Evolutionary conservation across 148 eudicot genomes (phyloP).

Genomic region (Rhododendron griersonianum): DNA sequence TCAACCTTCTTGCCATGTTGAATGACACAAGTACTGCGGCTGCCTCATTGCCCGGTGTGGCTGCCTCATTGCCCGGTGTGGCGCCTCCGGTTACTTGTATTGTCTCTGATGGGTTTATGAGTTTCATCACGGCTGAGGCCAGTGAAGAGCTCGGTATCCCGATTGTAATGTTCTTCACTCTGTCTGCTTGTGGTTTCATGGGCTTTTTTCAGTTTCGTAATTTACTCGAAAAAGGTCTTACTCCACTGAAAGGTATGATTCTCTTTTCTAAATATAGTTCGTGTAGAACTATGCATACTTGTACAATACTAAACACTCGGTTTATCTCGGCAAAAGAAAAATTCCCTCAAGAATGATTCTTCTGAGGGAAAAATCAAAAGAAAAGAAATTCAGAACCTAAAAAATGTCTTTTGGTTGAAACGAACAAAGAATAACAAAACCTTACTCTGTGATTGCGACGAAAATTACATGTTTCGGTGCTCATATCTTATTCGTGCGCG

Average conservation of each 20-base stretch:
- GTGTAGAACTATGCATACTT: not conserved
- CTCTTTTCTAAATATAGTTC: not conserved
- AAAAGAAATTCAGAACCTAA: not conserved
- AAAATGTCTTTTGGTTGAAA: not conserved
- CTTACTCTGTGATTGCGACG: not conserved
- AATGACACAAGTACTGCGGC: not conserved
- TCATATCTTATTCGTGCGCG: not conserved
- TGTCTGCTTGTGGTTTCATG: constrained; percentile 22
- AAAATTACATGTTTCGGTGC: not conserved
- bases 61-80: not conserved
- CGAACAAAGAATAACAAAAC: not conserved
- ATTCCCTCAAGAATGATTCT: too few relatives aligned
- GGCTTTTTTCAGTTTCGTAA: constrained; percentile 14
- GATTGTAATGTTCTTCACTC: not conserved
- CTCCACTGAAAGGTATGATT: not conserved
- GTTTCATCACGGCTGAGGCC: not conserved
- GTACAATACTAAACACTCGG: not conserved
- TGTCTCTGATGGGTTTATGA: not conserved
- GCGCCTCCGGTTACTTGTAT: not conserved
- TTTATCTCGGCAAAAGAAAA: not conserved
- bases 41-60: not conserved
- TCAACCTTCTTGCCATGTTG: not conserved
- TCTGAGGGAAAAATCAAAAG: too few relatives aligned
- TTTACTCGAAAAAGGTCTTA: not conserved
- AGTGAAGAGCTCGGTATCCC: not conserved